Evolutionary conservation across 2,329 filamentous ascomycete genomes (phyloP).

Genomic region (Aspergillus puulaauensis): DNA sequence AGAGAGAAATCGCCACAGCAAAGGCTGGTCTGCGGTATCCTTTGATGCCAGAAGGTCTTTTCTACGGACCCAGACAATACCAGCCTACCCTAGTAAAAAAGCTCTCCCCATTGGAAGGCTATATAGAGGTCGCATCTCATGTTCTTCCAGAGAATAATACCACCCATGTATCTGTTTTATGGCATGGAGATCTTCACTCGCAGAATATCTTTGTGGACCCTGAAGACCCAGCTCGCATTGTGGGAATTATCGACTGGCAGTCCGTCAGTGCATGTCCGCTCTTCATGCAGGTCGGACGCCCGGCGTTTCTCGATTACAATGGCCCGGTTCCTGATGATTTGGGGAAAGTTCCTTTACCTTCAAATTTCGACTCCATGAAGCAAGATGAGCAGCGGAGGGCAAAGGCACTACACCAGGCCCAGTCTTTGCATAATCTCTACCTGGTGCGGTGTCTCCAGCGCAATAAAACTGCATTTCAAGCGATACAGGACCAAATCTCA

Average conservation of each 20-base stretch:
- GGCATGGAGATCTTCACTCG: slow-evolving; percentile 18
- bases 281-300: slow-evolving; percentile 20
- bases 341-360: slow-evolving; percentile 15
- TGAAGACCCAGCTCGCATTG: slow-evolving; percentile 17
- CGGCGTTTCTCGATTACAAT: slow-evolving; percentile 24
- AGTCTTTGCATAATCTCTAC: slow-evolving; percentile 26
- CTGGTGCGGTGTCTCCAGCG: slow-evolving; percentile 17
- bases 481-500: slow-evolving; percentile 19
- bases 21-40: slow-evolving; percentile 14
- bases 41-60: slow-evolving; percentile 20
- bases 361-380: slow-evolving; percentile 20
- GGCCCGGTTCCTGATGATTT: slow-evolving; percentile 20
- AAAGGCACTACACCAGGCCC: slow-evolving; percentile 21
- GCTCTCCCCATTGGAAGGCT: slow-evolving; percentile 15
- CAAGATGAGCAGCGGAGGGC: slow-evolving; percentile 21
- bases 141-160: slow-evolving; percentile 15
- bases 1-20: slow-evolving; percentile 14
- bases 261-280: slow-evolving; percentile 18
- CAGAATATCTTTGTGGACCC: slow-evolving; percentile 24
- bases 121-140: slow-evolving; percentile 15
- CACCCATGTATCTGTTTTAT: slow-evolving; percentile 16
- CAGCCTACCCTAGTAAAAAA: slow-evolving; percentile 17
- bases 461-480: slow-evolving; percentile 18
- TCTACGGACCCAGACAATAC: slow-evolving; percentile 19
- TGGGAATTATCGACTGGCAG: slow-evolving; percentile 29